Evolutionary conservation across 495 filamentous ascomycete species (phyloP).

Genomic region (Amniculicola lignicola): DNA sequence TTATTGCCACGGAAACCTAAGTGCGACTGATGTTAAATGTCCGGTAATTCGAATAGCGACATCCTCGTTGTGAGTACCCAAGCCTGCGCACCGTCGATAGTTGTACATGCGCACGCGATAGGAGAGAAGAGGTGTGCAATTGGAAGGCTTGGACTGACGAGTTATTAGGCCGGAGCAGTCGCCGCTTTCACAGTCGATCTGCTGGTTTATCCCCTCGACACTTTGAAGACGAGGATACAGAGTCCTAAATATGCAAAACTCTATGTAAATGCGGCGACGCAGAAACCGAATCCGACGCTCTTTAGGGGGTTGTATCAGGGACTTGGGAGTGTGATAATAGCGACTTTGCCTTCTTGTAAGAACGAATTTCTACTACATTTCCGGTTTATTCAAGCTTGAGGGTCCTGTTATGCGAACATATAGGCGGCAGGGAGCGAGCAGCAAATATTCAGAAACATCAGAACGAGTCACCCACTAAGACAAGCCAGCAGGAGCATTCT

Average conservation of each 20-base stretch:
- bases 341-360: conserved; percentile 78
- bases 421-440: too few relatives aligned
- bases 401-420: too few relatives aligned
- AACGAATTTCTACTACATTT: too few relatives aligned
- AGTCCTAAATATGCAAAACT: conserved; percentile 64
- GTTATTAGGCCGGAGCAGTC: conserved; percentile 42
- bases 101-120: too few relatives aligned
- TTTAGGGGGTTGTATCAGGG: conserved; percentile 84
- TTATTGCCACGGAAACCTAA: not conserved
- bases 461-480: conserved; percentile 6
- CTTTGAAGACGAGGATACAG: conserved; percentile 62
- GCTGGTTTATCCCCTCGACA: conserved; percentile 46
- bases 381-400: too few relatives aligned
- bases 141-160: too few relatives aligned
- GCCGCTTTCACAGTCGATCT: conserved; percentile 46
- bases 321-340: conserved; percentile 80
- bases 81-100: not conserved
- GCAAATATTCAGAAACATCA: not conserved
- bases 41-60: conserved; percentile 29
- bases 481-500: conserved; percentile 73
- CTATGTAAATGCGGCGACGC: conserved; percentile 56
- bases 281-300: conserved; percentile 53
- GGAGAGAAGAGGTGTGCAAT: too few relatives aligned
- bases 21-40: too few relatives aligned
- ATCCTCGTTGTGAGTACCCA: conserved; percentile 22